These are phyloP conservation scores for Kodamaea nitidulidarum DNA, from an alignment of 805 yeast species.

Conservation along the genomic window DNA sequence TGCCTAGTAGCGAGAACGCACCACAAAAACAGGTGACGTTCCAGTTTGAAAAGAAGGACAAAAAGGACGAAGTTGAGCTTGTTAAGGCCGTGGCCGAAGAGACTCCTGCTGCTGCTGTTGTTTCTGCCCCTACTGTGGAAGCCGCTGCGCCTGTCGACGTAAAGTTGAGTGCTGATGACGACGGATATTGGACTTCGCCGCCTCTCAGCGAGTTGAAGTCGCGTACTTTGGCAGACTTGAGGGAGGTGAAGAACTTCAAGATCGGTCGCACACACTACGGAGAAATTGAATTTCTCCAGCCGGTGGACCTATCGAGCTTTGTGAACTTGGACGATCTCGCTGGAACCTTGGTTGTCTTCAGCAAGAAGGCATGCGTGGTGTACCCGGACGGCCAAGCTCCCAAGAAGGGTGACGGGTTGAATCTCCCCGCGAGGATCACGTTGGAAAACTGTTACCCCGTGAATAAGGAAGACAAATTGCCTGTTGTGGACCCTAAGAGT, in stretches of 20 bases:
- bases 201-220: constrained; percentile 57
- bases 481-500: constrained; percentile 74
- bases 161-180: constrained; percentile 40
- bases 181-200: constrained; percentile 89
- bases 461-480: constrained; percentile 64
- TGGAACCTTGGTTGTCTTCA: constrained; percentile 61
- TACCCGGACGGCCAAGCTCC: constrained; percentile 73
- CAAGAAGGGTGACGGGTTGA: constrained; percentile 73
- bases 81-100: neutral
- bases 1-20: constrained; percentile 11
- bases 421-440: constrained; percentile 68
- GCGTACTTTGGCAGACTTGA: constrained; percentile 59
- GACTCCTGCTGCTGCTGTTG: neutral
- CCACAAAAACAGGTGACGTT: constrained; percentile 31
- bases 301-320: constrained; percentile 77
- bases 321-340: constrained; percentile 59
- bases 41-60: constrained; percentile 13
- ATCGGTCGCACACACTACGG: constrained; percentile 83
- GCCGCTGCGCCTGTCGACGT: no score
- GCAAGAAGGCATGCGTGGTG: constrained; percentile 55
- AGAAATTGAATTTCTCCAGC: constrained; percentile 65
- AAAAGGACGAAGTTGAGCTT: constrained; percentile 3
- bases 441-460: constrained; percentile 78
- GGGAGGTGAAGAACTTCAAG: constrained; percentile 57
- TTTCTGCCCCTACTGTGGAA: no score